A percentile compares a stretch with the other conserved stretches of the same genome.
Conservation (phyloP, 345 rosid species). For the Populus alba region DNA sequence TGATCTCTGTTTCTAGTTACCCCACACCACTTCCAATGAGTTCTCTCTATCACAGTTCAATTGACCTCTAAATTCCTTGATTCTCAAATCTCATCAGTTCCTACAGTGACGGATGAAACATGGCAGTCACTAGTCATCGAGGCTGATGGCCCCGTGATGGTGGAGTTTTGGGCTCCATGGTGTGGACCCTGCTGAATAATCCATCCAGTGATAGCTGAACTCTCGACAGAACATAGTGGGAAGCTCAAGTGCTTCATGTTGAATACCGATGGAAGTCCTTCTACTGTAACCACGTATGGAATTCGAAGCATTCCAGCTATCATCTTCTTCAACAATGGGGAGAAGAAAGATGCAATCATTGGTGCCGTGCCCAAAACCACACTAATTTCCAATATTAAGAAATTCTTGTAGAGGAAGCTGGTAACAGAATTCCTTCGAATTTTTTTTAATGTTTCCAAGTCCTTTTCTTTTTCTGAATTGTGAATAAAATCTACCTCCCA, state of each 20-base stretch:
- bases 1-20: not conserved
- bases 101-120: conserved; percentile 42
- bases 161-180: conserved; percentile 85
- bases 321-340: conserved; percentile 58
- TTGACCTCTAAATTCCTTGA: conserved; percentile 17
- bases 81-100: conserved; percentile 10
- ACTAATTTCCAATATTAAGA: conserved; percentile 56
- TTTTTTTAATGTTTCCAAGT: too few species aligned
- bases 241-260: conserved; percentile 67
- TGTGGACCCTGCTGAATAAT: conserved; percentile 84
- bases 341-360: conserved; percentile 68
- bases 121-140: conserved; percentile 67
- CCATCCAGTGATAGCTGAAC: conserved; percentile 54
- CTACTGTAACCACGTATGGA: conserved; percentile 52
- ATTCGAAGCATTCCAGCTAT: conserved; percentile 70
- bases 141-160: conserved; percentile 52
- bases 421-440: not conserved
- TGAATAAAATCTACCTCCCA: too few species aligned
- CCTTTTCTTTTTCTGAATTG: too few species aligned
- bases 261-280: conserved; percentile 68
- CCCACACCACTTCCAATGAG: not conserved
- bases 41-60: not conserved
- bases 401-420: conserved; percentile 41
- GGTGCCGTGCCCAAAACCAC: conserved; percentile 76
- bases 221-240: conserved; percentile 55